phyloP scores from a whole-genome alignment of 257 asterid genomes.

The Penstemon davidsonii region DNA sequence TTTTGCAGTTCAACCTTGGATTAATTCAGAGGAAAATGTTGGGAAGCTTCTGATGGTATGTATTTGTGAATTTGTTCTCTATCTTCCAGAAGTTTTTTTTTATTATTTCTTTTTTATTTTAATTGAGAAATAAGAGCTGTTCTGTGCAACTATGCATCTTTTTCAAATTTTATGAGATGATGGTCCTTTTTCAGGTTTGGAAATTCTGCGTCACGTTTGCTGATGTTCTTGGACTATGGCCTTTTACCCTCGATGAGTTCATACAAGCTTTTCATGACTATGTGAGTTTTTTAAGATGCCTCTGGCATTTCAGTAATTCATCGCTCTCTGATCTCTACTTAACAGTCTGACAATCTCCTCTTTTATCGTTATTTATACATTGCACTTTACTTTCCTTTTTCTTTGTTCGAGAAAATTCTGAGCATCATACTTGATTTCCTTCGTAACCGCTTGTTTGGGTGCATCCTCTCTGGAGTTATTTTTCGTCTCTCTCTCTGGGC shows the following conservation, averaged over 20 bases:
- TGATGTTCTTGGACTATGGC: slow-evolving; percentile 97
- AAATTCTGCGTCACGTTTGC: slow-evolving; percentile 92
- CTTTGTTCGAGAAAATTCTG: neutral
- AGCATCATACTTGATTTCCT: neutral
- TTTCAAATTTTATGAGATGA: slow-evolving; percentile 19
- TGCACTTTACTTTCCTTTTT: slow-evolving; percentile 5
- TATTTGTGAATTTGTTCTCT: slow-evolving; percentile 11
- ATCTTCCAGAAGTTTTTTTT: neutral
- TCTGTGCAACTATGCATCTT: neutral
- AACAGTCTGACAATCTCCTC: too few species aligned
- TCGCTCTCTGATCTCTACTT: too few species aligned
- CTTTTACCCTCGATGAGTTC: slow-evolving; percentile 94
- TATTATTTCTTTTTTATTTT: neutral
- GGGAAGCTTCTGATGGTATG: slow-evolving; percentile 95
- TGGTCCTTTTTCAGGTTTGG: slow-evolving; percentile 71
- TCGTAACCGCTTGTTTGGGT: neutral
- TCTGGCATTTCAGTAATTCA: neutral
- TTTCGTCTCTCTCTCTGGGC: neutral
- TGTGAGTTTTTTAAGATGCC: slow-evolving; percentile 52
- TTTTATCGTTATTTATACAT: neutral
- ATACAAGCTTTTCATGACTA: slow-evolving; percentile 91
- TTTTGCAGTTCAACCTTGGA: slow-evolving; percentile 84
- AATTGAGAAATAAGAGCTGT: neutral
- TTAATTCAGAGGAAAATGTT: slow-evolving; percentile 83
- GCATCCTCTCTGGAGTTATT: neutral